Percentiles rank a stretch among this genome's conserved stretches.
These are phyloP conservation scores for Mikania micrantha DNA, from an alignment of 129 eudicot genomes.

Conservation along the genomic window DNA sequence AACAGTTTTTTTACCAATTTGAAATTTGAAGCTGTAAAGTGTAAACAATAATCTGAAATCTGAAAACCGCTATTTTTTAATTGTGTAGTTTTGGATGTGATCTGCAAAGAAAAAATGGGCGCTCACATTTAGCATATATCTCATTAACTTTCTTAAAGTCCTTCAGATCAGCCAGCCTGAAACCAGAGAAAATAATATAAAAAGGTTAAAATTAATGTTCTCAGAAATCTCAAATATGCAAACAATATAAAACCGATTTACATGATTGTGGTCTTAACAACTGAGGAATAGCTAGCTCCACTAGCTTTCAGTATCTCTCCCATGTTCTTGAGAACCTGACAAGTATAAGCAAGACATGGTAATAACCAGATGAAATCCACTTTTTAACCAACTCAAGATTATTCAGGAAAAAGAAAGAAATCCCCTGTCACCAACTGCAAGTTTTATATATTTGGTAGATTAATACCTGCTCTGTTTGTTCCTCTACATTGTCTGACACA, in stretches of 20 bases:
- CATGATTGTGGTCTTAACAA: conserved; percentile 95
- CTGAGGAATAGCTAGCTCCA: conserved; percentile 88
- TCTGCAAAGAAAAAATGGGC: neutral
- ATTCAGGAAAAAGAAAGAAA: neutral
- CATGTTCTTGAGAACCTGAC: conserved; percentile 87
- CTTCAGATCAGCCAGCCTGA: conserved; percentile 94
- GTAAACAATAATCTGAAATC: neutral
- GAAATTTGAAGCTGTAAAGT: neutral
- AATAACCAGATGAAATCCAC: neutral
- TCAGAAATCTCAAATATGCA: neutral
- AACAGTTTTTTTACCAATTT: neutral
- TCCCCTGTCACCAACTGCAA: neutral
- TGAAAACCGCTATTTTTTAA: neutral
- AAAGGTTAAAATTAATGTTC: neutral
- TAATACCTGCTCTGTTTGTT: conserved; percentile 93
- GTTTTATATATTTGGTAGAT: neutral
- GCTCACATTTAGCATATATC: conserved; percentile 94
- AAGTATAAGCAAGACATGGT: neutral
- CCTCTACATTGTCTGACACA: conserved; percentile 75
- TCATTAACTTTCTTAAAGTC: conserved; percentile 96
- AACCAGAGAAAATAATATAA: neutral
- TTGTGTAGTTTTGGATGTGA: neutral
- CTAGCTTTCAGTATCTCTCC: conserved; percentile 94
- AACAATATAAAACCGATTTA: conserved; percentile 10
- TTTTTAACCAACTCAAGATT: neutral